A percentile compares a stretch with the other conserved stretches of the same genome.
Conservation (phyloP, 2,329 filamentous ascomycete genomes). For the Periconia digitata region DNA sequence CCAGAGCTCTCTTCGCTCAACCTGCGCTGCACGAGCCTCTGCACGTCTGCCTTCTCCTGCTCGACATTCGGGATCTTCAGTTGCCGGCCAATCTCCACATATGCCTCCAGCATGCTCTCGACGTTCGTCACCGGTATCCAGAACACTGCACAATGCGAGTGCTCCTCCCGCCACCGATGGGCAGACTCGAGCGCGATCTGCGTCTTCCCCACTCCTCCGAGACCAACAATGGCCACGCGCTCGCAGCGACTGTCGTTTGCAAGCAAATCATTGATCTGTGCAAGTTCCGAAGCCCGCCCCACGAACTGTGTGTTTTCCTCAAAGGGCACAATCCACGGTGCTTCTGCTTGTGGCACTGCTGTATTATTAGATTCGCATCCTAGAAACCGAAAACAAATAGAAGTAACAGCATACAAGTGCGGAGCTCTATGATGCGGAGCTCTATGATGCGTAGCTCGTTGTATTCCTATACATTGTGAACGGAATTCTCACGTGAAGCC, state of each 20-base stretch:
- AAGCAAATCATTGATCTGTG: too few relatives aligned
- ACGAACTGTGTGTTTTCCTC: too few relatives aligned
- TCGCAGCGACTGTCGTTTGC: too few relatives aligned
- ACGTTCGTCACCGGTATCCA: constrained; percentile 15
- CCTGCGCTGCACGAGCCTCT: not conserved
- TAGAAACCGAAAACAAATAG: too few relatives aligned
- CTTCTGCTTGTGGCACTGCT: not conserved
- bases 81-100: not conserved
- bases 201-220: constrained; percentile 28
- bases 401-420: too few relatives aligned
- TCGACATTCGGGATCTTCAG: not conserved
- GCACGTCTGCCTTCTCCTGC: not conserved
- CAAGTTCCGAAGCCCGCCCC: too few relatives aligned
- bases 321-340: too few relatives aligned
- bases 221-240: constrained; percentile 19
- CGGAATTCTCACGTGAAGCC: not conserved
- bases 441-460: too few relatives aligned
- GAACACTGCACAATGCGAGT: constrained; percentile 11
- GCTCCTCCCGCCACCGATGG: constrained; percentile 16
- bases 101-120: constrained; percentile 11
- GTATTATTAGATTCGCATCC: too few relatives aligned
- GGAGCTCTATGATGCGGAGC: too few relatives aligned
- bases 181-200: constrained; percentile 24
- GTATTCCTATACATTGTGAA: not conserved
- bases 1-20: constrained; percentile 4